Percentiles rank a stretch among this genome's conserved stretches.
phyloP scores from a whole-genome alignment of 1,284 basidiomycete species.

The Vanrija sp. region DNA sequence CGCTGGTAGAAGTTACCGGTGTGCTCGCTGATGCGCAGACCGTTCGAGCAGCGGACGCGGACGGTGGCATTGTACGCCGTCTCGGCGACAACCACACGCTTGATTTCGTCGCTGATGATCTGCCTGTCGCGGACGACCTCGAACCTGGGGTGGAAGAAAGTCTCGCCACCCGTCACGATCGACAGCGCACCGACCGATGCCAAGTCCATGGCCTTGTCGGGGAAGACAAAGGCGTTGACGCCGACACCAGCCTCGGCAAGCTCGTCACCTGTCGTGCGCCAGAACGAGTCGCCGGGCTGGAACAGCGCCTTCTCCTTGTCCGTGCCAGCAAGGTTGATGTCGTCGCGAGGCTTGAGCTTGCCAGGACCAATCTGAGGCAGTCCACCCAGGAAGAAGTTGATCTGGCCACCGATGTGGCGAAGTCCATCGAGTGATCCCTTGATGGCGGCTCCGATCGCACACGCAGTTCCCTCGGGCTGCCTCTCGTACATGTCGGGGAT shows the following conservation, averaged over 20 bases:
- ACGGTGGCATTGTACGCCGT: slow-evolving; percentile 79
- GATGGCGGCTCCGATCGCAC: slow-evolving; percentile 76
- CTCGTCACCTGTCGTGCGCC: slow-evolving; percentile 80
- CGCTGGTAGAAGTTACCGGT: slow-evolving; percentile 79
- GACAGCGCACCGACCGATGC: slow-evolving; percentile 76
- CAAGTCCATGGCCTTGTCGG: slow-evolving; percentile 76
- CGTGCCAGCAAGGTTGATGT: slow-evolving; percentile 74
- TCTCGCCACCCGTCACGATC: slow-evolving; percentile 81
- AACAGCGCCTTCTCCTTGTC: slow-evolving; percentile 84
- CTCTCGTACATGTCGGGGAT: slow-evolving; percentile 63
- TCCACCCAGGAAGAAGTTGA: slow-evolving; percentile 74
- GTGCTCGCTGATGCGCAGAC: slow-evolving; percentile 68
- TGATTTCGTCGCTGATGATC: slow-evolving; percentile 68
- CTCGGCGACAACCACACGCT: slow-evolving; percentile 64
- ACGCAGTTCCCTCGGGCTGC: slow-evolving; percentile 49
- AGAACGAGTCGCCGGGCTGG: slow-evolving; percentile 67
- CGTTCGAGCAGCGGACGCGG: slow-evolving; percentile 80
- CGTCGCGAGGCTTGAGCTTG: slow-evolving; percentile 59
- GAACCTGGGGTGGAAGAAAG: slow-evolving; percentile 91
- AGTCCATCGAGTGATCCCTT: slow-evolving; percentile 68
- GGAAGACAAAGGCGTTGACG: slow-evolving; percentile 84
- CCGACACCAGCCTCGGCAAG: slow-evolving; percentile 86
- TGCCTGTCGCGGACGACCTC: slow-evolving; percentile 65
- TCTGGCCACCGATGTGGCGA: slow-evolving; percentile 78
- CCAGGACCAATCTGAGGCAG: slow-evolving; percentile 78